Evolutionary conservation across 2,329 filamentous ascomycete genomes (phyloP), one percentile per base, ranked within the genome.

Genomic region (Hypomyces perniciosus): DNA sequence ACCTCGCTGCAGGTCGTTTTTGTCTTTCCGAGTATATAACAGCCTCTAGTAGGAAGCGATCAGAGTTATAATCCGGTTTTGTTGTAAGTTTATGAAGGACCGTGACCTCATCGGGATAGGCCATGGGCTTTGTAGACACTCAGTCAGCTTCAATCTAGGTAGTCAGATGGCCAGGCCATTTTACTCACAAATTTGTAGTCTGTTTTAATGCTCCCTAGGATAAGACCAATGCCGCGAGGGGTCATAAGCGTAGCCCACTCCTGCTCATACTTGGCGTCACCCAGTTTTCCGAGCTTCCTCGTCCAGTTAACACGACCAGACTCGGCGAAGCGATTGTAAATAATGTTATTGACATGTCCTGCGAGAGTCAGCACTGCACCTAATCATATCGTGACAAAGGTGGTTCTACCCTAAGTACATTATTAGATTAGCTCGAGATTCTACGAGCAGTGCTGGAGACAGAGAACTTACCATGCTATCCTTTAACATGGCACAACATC

Each of bases 251-350:
- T 78, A 9, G 71, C 67, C 90, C 90, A 96, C 54, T 80, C 72
- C 35, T 72, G 66, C 52, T 73, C 73, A 57, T 90, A 76, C 31
- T 68, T 65, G 0, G 81, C 79, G 59, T 90, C 83, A 53, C 80
- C 69, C 12, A 8, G 7, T 2, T 75, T 69, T 5, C 82, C 86
- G 59, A 88, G 85, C 62, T 89, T 85, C 50, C 76, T 75, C 27
- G 84, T 77, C 85, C 88, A 95, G 62, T 90, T 88, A 37, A 92
- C 80, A 31, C 91, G 79, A 4, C 84, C 84, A 5, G 85, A 84
- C 66, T 96, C 91, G 37, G 89, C 89, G 66, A 88, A 95, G 55
- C 86, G 80, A 59, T 86, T 84, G 67, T 95, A 95, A 58, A 80
- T 81, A 56, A 91, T 83, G 60, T 95, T 95, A 66, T 95, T 96